Conservation (phyloP, 2,329 filamentous ascomycete genomes). For the Tetracladium maxilliforme region DNA sequence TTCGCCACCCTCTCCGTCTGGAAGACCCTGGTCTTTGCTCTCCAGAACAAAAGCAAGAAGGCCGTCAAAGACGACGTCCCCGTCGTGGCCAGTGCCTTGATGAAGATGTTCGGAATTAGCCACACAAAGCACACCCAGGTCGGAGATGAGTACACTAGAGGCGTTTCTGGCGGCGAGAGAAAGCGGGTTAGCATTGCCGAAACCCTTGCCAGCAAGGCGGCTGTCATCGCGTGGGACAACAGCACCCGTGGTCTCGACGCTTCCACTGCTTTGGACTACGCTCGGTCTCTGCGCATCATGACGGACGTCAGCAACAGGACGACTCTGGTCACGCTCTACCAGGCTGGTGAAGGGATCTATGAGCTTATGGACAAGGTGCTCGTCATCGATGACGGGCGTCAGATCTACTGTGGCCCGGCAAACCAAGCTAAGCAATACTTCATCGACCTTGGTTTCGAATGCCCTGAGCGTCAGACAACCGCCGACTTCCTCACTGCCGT, state of each 20-base stretch:
- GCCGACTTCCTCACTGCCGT: slow-evolving; percentile 66
- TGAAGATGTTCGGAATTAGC: slow-evolving; percentile 66
- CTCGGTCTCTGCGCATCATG: slow-evolving; percentile 54
- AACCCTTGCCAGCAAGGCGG: slow-evolving; percentile 57
- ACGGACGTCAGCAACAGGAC: slow-evolving; percentile 62
- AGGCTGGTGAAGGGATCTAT: slow-evolving; percentile 56
- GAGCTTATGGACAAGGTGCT: slow-evolving; percentile 69
- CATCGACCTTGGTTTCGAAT: slow-evolving; percentile 45
- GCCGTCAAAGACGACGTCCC: slow-evolving; percentile 47
- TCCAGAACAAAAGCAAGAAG: slow-evolving; percentile 63
- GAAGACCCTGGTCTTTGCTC: slow-evolving; percentile 62
- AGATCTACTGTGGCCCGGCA: slow-evolving; percentile 50
- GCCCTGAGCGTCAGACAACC: slow-evolving; percentile 44
- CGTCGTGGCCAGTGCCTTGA: slow-evolving; percentile 51
- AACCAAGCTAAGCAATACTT: slow-evolving; percentile 50
- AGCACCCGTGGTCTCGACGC: slow-evolving; percentile 68
- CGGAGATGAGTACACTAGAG: slow-evolving; percentile 51
- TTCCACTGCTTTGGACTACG: slow-evolving; percentile 66
- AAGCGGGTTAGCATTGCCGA: slow-evolving; percentile 73
- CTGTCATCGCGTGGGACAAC: slow-evolving; percentile 69
- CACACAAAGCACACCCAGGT: slow-evolving; percentile 64
- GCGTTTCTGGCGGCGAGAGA: slow-evolving; percentile 66
- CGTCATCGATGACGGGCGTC: slow-evolving; percentile 58
- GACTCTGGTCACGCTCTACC: slow-evolving; percentile 54
- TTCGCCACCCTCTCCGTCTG: slow-evolving; percentile 62